Conservation (phyloP, 148 eudicot species). For the Chenopodium formosanum region DNA sequence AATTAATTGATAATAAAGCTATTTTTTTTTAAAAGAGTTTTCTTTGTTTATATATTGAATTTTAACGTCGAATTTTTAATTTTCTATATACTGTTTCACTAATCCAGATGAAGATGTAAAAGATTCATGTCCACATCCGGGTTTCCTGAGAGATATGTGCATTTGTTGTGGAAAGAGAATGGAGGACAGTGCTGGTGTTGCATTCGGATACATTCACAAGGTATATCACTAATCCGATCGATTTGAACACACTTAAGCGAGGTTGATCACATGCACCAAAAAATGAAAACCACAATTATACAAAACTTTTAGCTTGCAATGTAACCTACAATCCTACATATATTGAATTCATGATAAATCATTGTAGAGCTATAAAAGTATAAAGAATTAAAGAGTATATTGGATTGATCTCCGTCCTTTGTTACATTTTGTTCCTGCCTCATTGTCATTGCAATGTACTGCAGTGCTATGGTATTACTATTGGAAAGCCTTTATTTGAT, state of each 20-base stretch:
- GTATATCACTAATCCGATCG: conserved; percentile 27
- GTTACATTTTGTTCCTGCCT: not conserved
- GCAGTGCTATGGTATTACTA: not conserved
- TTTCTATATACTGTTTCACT: not conserved
- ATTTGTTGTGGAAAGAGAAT: conserved; percentile 51
- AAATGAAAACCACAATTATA: too few species aligned
- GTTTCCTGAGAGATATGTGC: conserved; percentile 38
- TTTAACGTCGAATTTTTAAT: too few species aligned
- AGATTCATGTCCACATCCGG: conserved; percentile 42
- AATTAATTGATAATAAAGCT: too few species aligned
- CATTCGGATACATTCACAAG: conserved; percentile 74
- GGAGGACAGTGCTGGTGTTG: conserved; percentile 59
- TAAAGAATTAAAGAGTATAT: too few species aligned
- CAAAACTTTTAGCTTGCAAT: too few species aligned
- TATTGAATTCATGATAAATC: too few species aligned
- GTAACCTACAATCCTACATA: too few species aligned
- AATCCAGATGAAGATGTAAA: conserved; percentile 22
- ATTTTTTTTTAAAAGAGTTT: too few species aligned
- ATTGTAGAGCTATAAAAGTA: too few species aligned
- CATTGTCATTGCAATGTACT: not conserved
- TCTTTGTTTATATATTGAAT: not conserved
- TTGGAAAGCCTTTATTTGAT: not conserved
- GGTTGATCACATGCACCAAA: not conserved
- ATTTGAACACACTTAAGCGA: not conserved
- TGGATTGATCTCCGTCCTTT: not conserved